phyloP scores from a whole-genome alignment of 2,329 filamentous ascomycete genomes.

The Aspergillus sp. region DNA sequence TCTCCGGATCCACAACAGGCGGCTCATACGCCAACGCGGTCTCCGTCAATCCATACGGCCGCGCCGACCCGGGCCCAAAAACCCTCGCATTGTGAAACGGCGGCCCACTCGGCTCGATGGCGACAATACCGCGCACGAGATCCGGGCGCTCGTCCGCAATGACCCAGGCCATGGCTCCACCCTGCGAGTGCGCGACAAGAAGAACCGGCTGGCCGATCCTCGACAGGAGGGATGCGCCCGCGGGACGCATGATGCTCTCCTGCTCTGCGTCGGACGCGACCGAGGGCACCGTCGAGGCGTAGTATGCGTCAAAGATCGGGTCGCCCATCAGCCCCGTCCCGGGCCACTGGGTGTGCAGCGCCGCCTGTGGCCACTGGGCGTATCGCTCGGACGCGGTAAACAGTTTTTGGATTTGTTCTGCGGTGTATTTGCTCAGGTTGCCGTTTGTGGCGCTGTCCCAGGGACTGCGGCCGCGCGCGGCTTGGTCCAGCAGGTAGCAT shows the following conservation, averaged over 20 bases:
- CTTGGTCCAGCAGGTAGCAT: slow-evolving; percentile 46
- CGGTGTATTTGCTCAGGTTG: slow-evolving; percentile 16
- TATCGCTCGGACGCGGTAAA: slow-evolving; percentile 36
- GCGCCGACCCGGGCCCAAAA: slow-evolving; percentile 13
- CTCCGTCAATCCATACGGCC: slow-evolving; percentile 20
- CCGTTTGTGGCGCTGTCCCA: slow-evolving; percentile 19
- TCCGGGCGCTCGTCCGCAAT: slow-evolving; percentile 50
- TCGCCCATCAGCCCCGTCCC: slow-evolving; percentile 33
- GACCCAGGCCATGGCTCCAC: slow-evolving; percentile 43
- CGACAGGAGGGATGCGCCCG: slow-evolving; percentile 23
- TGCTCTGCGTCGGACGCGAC: slow-evolving; percentile 15
- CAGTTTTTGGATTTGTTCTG: slow-evolving; percentile 25
- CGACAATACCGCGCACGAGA: slow-evolving; percentile 50
- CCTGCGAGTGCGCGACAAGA: slow-evolving; percentile 52
- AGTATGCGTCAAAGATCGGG: slow-evolving; percentile 28
- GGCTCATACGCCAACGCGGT: slow-evolving; percentile 18
- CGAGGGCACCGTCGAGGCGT: slow-evolving; percentile 19
- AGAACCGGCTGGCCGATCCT: slow-evolving; percentile 19
- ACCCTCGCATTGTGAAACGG: slow-evolving; percentile 22
- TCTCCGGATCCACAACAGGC: slow-evolving; percentile 8
- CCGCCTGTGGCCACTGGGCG: slow-evolving; percentile 34
- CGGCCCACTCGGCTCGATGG: slow-evolving; percentile 55
- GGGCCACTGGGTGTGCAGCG: slow-evolving; percentile 41
- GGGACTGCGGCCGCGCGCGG: slow-evolving; percentile 36
- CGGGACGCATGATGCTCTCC: slow-evolving; percentile 15